Conservation (phyloP, 768 basidiomycete species). For the Kwoniella mangroviensis region DNA sequence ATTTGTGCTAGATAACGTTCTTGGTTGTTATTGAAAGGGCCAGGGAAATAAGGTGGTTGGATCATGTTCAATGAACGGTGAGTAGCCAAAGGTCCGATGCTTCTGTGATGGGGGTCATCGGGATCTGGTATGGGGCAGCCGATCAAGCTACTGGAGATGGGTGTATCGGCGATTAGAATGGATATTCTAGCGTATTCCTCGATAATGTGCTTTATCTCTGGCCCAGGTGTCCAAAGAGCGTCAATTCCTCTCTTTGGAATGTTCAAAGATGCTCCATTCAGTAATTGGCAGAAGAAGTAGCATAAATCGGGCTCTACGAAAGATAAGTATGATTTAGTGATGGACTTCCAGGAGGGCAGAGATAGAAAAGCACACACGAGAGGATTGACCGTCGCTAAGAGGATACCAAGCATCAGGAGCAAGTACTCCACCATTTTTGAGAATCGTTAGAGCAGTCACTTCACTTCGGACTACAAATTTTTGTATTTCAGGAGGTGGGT, state of each 20-base stretch:
- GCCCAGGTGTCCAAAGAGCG: too few relatives aligned
- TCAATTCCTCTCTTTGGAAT: background rate
- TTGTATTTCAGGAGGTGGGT: background rate
- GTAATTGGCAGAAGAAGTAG: background rate
- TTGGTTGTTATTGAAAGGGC: slow-evolving; percentile 20
- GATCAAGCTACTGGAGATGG: background rate
- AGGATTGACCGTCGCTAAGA: background rate
- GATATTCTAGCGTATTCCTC: background rate
- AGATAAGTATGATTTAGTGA: background rate
- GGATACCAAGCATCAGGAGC: background rate
- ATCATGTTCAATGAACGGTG: background rate
- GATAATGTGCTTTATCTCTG: background rate
- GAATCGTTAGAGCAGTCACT: slow-evolving; percentile 5
- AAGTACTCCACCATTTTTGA: background rate
- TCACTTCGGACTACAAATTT: background rate
- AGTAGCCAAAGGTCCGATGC: slow-evolving; percentile 7
- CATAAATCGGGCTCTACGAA: background rate
- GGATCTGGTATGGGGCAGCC: background rate
- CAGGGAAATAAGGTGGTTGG: slow-evolving; percentile 19
- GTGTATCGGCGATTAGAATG: background rate
- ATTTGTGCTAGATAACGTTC: slow-evolving; percentile 24
- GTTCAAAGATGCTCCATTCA: background rate
- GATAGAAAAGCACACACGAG: background rate
- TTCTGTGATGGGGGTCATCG: background rate
- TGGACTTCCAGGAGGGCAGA: background rate